Evolutionary conservation across 1,284 basidiomycete genomes (phyloP).

Genomic region (Boletellus deceptivus): DNA sequence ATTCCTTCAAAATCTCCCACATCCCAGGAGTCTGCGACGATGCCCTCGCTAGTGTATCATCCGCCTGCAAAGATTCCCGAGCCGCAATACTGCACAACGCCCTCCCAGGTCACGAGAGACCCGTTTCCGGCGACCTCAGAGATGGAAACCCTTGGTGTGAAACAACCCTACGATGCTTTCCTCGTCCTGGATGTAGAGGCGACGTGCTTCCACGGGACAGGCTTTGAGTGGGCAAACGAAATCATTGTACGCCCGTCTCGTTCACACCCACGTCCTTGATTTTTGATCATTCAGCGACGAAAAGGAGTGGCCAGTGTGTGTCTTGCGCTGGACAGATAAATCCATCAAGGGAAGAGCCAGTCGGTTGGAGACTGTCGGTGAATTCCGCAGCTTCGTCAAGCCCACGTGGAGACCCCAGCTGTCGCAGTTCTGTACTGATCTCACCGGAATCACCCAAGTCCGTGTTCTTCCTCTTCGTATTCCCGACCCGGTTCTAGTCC

Average conservation of each 20-base stretch:
- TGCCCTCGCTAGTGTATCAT: slow-evolving; percentile 21
- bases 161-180: slow-evolving; percentile 68
- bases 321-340: slow-evolving; percentile 80
- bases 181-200: slow-evolving; percentile 88
- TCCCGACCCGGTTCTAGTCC: slow-evolving; percentile 3
- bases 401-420: slow-evolving; percentile 85
- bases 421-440: slow-evolving; percentile 77
- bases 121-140: slow-evolving; percentile 1
- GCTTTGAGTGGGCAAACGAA: slow-evolving; percentile 85
- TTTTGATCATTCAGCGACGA: slow-evolving; percentile 19
- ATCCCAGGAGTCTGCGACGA: slow-evolving; percentile 1
- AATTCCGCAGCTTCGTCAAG: slow-evolving; percentile 86
- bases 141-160: slow-evolving; percentile 22
- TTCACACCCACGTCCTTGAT: slow-evolving; percentile 24
- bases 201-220: slow-evolving; percentile 69
- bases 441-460: slow-evolving; percentile 94
- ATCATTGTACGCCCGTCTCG: slow-evolving; percentile 69
- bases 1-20: neutral
- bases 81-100: neutral
- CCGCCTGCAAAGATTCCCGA: slow-evolving; percentile 7
- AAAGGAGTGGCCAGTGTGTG: slow-evolving; percentile 86
- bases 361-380: slow-evolving; percentile 65
- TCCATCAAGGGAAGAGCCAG: slow-evolving; percentile 50
- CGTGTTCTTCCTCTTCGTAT: slow-evolving; percentile 23
- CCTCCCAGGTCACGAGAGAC: slow-evolving; percentile 6